Base-by-base conservation (phyloP, 352 stramenopile species). In the Phytophthora pini region DNA sequence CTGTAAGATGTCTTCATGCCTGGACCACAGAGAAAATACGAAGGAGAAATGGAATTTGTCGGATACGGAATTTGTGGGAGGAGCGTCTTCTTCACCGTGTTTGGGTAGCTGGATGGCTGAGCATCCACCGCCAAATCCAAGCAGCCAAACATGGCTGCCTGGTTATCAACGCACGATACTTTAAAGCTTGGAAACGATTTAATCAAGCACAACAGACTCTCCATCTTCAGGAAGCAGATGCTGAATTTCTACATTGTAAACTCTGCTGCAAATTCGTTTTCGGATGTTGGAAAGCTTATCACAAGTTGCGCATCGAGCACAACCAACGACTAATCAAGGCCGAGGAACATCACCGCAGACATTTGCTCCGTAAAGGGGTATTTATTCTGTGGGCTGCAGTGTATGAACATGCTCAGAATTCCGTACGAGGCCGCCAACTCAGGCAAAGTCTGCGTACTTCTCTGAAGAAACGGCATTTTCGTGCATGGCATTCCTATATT, bases 381-480 rank as follows among this genome's bases (percentile, higher is more conserved):
- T 1, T 54, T 4, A 24, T 51, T 15, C 6, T 82, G 17, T 76
- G 48, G 46, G 40, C 31, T 44, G 44, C 52, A 10, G 74, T 83
- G 10, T 46, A 55, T 36, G 52, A 66, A 58, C 63, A 70, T 10
- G 62, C 61, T 9, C 60, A 73, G 13, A 65, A 52, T 3, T 65
- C 61, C 0, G 29, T 67, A 22, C 72, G 41, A n/a, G 43, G 36
- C 22, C 62, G 63, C 38, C 56, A 57, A 1, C 54, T 83, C 4
- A 59, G 68, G 3, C 72, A 69, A 9, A 70, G 65, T 4, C 12
- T 36, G 17, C 74, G 77, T 7, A 11, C 26, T n/a, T 52, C 22
- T 0, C n/a, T 68, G n/a, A 75, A 74, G 24, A 52, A 43, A 17
- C 60, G 49, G 8, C 60, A 62, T 43, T 80, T 83, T 56, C 20